These are phyloP conservation scores for Astrothelium subdiscretum DNA, from an alignment of 495 filamentous ascomycete genomes.

Conservation along the genomic window DNA sequence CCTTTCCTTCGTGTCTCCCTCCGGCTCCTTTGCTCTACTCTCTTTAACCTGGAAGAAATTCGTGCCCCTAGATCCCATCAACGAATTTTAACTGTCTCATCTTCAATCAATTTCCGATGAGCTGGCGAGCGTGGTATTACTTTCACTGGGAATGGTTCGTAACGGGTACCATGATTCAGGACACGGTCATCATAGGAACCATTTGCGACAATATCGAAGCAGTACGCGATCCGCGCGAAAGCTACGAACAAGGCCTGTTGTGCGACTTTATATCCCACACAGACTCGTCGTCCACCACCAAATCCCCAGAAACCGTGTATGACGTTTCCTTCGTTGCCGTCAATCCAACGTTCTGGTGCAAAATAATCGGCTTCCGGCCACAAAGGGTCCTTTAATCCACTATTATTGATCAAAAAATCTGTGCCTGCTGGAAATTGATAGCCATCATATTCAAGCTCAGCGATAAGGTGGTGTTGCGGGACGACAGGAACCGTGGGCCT, in stretches of 20 bases:
- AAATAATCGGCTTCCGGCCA: constrained; percentile 25
- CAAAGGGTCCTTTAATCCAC: constrained; percentile 17
- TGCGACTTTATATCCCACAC: constrained; percentile 37
- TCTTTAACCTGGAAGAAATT: too few relatives aligned
- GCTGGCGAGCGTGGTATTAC: not conserved
- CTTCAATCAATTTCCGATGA: not conserved
- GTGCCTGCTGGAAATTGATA: constrained; percentile 39
- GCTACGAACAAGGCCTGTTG: constrained; percentile 33
- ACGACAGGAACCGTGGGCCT: constrained; percentile 26
- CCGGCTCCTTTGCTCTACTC: too few relatives aligned
- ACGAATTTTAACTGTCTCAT: too few relatives aligned
- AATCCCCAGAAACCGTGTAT: constrained; percentile 31
- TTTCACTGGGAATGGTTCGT: constrained; percentile 2
- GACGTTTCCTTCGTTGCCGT: constrained; percentile 26
- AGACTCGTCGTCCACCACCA: constrained; percentile 34
- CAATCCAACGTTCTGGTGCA: constrained; percentile 38
- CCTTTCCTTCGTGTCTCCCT: too few relatives aligned
- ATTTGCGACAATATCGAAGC: constrained; percentile 32
- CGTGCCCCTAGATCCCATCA: too few relatives aligned
- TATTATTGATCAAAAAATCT: constrained; percentile 27
- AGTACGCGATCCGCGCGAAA: constrained; percentile 33
- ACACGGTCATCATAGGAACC: constrained; percentile 1
- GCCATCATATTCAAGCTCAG: constrained; percentile 40
- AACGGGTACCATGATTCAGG: not conserved
- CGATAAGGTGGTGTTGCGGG: constrained; percentile 24